Base-by-base conservation (phyloP, 352 stramenopile genomes). In the Pythium sp. region DNA sequence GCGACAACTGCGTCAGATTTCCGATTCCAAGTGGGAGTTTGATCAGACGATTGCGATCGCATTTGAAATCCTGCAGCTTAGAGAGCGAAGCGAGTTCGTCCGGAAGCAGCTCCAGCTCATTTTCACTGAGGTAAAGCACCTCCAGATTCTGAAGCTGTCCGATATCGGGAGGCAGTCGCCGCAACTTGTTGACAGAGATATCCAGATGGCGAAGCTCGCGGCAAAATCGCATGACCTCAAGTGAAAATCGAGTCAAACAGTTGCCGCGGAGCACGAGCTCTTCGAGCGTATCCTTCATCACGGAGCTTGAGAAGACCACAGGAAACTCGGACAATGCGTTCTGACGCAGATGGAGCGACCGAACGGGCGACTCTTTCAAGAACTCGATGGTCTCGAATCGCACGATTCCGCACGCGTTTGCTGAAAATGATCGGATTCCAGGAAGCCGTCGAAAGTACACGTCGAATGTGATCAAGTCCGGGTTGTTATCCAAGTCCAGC, bases 271-370 rank as follows among this genome's bases (percentile, higher is more conserved):
- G 36, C 8, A 70, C 64, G 3, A 91, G 76, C 32, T 83, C 72
- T 43, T 73, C 62, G 5, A 90, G 74, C 2, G 76, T 88, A 53
- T 79, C 65, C 65, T 89, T 76, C 70, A 91, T 83, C 12, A 64
- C 62, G 7, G 78, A 71, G 0, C 74, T 69, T 1, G 69, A 62
- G 3, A 92, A 64, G 2, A 71, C 49, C 32, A 86, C 46, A 0
- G 79, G 74, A 15, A 92, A 87, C 9, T 80, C 73, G 18, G 62
- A 9, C 5, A 92, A 38, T 4, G 64, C 54, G 58, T 92, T 92
- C 26, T 86, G 69, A 26, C 60, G 49, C 5, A 91, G 61, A 3
- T 69, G 58, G 56, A 89, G 34, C 14, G 67, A 66, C 38, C 72
- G 46, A 18, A 92, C 70, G 3, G 80, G 82, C 9, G 80, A 70